A percentile compares a stretch with the other conserved stretches of the same genome.
Evolutionary conservation across 1,139 yeast genomes (phyloP).

Genomic region (Blastobotrys aristatus): DNA sequence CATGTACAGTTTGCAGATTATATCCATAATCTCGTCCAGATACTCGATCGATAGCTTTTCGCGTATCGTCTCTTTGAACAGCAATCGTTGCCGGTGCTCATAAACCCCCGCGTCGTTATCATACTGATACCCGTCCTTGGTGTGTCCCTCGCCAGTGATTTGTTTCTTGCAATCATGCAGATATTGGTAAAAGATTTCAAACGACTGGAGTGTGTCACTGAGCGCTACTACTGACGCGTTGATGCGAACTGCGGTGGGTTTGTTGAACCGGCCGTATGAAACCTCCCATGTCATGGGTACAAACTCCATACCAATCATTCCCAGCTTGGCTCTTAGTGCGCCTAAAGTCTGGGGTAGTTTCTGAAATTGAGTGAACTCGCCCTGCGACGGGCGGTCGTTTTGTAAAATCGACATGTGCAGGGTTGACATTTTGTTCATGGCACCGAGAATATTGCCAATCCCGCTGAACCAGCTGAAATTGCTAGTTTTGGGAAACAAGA

Average conservation of each 20-base stretch:
- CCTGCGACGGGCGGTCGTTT: conserved; percentile 19
- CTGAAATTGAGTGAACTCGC: conserved; percentile 11
- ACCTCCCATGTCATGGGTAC: conserved; percentile 3
- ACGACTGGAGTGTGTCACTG: conserved; percentile 5
- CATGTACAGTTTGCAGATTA: conserved; percentile 16
- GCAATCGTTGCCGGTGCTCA: conserved; percentile 10
- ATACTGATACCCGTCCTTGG: background rate
- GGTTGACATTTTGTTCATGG: conserved; percentile 15
- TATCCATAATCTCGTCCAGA: conserved; percentile 20
- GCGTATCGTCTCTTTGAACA: conserved; percentile 5
- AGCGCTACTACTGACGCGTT: background rate
- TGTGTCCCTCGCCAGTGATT: background rate
- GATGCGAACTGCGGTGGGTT: conserved; percentile 1
- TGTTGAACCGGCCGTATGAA: conserved; percentile 10
- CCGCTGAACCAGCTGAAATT: conserved; percentile 22
- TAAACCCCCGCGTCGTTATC: conserved; percentile 7
- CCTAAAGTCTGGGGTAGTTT: conserved; percentile 5
- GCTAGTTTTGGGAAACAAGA: conserved; percentile 30
- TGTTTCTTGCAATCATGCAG: conserved; percentile 2
- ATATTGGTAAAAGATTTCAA: conserved; percentile 10
- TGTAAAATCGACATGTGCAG: conserved; percentile 18
- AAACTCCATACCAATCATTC: conserved; percentile 4
- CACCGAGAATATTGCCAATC: conserved; percentile 15
- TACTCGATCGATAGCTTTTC: conserved; percentile 18
- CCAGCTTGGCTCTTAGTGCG: conserved; percentile 1